Evolutionary conservation across 2,329 filamentous ascomycete species (phyloP), one percentile per base, ranked within the genome.

Genomic region (Calonectria hawksworthii): DNA sequence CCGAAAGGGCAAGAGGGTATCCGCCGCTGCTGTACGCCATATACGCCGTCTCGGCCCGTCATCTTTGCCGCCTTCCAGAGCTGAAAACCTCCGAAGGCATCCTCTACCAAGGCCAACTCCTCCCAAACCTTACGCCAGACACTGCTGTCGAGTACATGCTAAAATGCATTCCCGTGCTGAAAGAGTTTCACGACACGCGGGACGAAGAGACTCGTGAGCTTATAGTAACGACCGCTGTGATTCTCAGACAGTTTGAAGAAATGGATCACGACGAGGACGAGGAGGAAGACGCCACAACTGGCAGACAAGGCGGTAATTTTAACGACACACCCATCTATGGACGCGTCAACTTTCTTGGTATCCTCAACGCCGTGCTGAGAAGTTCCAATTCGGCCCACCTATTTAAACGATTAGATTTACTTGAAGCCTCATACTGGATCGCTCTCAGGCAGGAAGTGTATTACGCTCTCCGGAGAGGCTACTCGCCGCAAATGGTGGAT

Each of bases 101-200:
- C 0, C 26, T 77, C 0, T 80, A 80, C 11, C 78, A 77, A 0
- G 73, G 77, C 0, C 78, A 80, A 1, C 70, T 72, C 0, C n/a
- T 80, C 0, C 77, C 77, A 0, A 72, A 73, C 2, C 75, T 79
- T 0, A 80, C 68, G 0, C 21, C 76, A 0, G 72, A 75, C 0
- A 72, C 74, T 0, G 77, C 77, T 23, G 78, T 80, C 1, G 78
- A 80, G 32, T 80, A 80, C 5, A 80, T 80, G 78, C 32, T 80
- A 0, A 79, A 79, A 11, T 80, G 77, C 4, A 80, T 80, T 0
- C 72, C 74, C 0, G 76, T 80, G 0, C 63, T 80, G 0, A 80
- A 80, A 18, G 78, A 80, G 1, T 80, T 80, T 0, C 77, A 80
- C 1, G 69, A 70, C 0, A 80, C 76, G 0, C 44, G 68, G 0